Evolutionary conservation across 2,329 filamentous ascomycete species (phyloP).

Genomic region (Eutypella sp.): DNA sequence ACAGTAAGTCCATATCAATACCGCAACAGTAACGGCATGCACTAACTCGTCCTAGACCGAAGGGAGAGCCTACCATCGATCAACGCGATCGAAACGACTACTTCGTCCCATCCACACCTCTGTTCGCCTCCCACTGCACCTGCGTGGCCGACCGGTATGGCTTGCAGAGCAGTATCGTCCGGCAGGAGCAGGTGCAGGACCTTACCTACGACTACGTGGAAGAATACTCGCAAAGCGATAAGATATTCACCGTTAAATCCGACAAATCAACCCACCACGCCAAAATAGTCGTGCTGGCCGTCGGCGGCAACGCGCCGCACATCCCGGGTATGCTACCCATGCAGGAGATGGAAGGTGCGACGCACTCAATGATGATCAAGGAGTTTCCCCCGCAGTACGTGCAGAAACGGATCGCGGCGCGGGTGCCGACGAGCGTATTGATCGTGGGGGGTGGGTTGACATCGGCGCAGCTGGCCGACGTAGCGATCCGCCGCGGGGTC

Average conservation of each 20-base stretch:
- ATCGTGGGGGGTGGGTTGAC: conserved; percentile 73
- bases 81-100: conserved; percentile 66
- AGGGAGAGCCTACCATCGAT: conserved; percentile 50
- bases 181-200: conserved; percentile 54
- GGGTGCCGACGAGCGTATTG: conserved; percentile 55
- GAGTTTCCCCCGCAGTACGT: conserved; percentile 52
- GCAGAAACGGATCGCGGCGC: conserved; percentile 44
- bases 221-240: conserved; percentile 41
- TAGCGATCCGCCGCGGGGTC: conserved; percentile 60
- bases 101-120: conserved; percentile 56
- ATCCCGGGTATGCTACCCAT: conserved; percentile 30
- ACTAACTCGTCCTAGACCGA: conserved; percentile 30
- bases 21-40: not conserved
- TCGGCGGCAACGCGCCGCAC: conserved; percentile 59
- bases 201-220: conserved; percentile 53
- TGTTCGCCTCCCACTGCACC: conserved; percentile 60
- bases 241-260: conserved; percentile 62
- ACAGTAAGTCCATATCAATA: conserved; percentile 31
- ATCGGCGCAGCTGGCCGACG: conserved; percentile 67
- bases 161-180: conserved; percentile 51
- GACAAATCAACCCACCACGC: conserved; percentile 50
- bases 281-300: conserved; percentile 61
- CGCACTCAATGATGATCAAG: conserved; percentile 60
- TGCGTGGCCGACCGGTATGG: conserved; percentile 54
- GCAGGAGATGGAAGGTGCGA: conserved; percentile 31